A percentile compares a stretch with the other conserved stretches of the same genome.
phyloP scores from a whole-genome alignment of 1,284 basidiomycete species.

The Ceratobasidium sp. region DNA sequence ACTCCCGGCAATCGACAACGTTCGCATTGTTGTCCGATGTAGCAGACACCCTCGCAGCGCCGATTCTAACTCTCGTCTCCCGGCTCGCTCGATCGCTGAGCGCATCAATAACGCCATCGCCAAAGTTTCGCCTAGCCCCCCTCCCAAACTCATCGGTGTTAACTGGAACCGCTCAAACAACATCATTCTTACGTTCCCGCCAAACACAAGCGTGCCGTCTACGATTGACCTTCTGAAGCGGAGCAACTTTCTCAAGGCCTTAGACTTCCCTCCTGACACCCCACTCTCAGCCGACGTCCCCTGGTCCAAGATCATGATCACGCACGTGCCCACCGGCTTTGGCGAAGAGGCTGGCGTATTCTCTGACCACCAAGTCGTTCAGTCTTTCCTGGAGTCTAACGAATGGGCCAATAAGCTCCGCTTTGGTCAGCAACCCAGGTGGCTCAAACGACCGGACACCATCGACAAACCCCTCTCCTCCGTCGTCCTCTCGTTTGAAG shows the following conservation, averaged over 20 bases:
- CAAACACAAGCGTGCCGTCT: background rate
- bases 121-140: background rate
- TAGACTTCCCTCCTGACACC: background rate
- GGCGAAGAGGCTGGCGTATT: background rate
- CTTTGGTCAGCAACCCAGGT: background rate
- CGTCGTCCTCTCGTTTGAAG: background rate
- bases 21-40: background rate
- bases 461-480: background rate
- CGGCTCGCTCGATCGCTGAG: background rate
- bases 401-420: background rate
- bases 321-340: background rate
- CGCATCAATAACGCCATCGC: conserved; percentile 5
- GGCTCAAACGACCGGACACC: background rate
- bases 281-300: background rate
- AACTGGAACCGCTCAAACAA: conserved; percentile 14
- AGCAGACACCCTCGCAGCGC: background rate
- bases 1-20: background rate
- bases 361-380: background rate
- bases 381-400: background rate
- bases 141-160: background rate
- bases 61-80: background rate
- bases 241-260: background rate
- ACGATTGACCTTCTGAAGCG: background rate
- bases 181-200: conserved; percentile 11
- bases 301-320: conserved; percentile 21